Percentiles rank a stretch among this genome's conserved stretches.
Evolutionary conservation across 2,329 filamentous ascomycete genomes (phyloP).

Genomic region (Epichloe baconii): DNA sequence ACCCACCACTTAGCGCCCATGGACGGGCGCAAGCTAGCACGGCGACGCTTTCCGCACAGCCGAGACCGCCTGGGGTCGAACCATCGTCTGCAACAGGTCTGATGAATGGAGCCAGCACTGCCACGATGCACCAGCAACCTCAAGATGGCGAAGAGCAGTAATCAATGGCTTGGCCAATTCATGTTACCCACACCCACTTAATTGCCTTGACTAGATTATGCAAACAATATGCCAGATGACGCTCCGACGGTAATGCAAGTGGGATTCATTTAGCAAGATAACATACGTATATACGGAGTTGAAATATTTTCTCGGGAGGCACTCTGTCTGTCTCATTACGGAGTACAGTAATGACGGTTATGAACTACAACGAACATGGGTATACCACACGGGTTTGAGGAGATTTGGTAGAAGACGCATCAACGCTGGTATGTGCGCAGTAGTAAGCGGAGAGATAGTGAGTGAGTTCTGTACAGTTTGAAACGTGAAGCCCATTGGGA

Average conservation of each 20-base stretch:
- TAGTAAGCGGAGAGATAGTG: background rate
- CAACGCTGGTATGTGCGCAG: background rate
- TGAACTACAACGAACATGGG: slow-evolving; percentile 5
- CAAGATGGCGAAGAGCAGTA: background rate
- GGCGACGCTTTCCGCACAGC: slow-evolving; percentile 14
- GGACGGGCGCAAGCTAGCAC: slow-evolving; percentile 17
- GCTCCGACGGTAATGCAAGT: background rate
- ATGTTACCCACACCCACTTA: too few relatives aligned
- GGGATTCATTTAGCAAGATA: background rate
- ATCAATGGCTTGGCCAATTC: background rate
- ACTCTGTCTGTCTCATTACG: background rate
- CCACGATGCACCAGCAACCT: slow-evolving; percentile 19
- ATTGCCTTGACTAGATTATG: background rate
- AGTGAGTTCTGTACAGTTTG: background rate
- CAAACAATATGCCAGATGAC: background rate
- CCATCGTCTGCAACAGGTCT: background rate
- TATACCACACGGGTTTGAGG: slow-evolving; percentile 6
- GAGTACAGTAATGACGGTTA: slow-evolving; percentile 2
- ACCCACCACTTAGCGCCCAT: slow-evolving; percentile 9
- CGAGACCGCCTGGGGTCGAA: slow-evolving; percentile 10
- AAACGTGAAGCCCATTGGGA: background rate
- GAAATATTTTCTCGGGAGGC: background rate
- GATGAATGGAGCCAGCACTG: slow-evolving; percentile 21
- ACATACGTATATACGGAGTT: slow-evolving; percentile 1
- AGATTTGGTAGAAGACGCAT: background rate